Evolutionary conservation across 1,284 basidiomycete species (phyloP).

Genomic region (Phlebopus sp.): DNA sequence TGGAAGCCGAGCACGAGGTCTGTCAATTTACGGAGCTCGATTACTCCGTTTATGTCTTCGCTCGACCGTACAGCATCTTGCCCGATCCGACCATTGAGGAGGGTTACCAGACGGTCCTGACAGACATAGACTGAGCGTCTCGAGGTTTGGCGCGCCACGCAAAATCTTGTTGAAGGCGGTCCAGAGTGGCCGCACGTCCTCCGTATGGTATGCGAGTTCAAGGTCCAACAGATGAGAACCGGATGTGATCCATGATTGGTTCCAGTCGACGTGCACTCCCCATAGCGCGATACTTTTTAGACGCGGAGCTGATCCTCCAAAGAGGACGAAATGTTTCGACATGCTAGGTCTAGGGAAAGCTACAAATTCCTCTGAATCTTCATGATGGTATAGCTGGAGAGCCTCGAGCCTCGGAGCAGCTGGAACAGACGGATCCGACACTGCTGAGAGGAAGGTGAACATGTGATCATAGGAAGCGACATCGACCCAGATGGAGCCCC

Average conservation of each 20-base stretch:
- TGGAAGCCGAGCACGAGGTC: conserved; percentile 49
- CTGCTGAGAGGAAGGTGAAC: conserved; percentile 40
- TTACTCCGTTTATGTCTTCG: conserved; percentile 31
- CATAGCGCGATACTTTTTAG: conserved; percentile 49
- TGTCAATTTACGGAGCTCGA: conserved; percentile 47
- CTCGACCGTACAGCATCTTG: conserved; percentile 11
- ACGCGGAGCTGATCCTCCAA: conserved; percentile 53
- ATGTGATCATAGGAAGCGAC: conserved; percentile 47
- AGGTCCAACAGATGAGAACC: conserved; percentile 42
- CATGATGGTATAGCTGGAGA: conserved; percentile 50
- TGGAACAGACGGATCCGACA: conserved; percentile 36
- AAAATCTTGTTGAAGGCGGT: conserved; percentile 47
- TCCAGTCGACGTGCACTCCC: conserved; percentile 67
- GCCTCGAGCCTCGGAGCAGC: conserved; percentile 50
- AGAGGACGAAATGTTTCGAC: conserved; percentile 43
- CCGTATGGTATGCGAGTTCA: conserved; percentile 54
- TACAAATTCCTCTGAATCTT: conserved; percentile 36
- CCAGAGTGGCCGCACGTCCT: conserved; percentile 56
- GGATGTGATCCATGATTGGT: conserved; percentile 38
- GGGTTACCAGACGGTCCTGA: conserved; percentile 51
- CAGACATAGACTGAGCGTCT: conserved; percentile 43
- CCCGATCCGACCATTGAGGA: conserved; percentile 34
- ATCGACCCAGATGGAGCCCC: conserved; percentile 47
- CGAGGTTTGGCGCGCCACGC: conserved; percentile 45
- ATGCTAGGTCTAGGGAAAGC: conserved; percentile 36